Base-by-base conservation (phyloP, 441 rosid species). In the Hypseocharis bilobata region DNA sequence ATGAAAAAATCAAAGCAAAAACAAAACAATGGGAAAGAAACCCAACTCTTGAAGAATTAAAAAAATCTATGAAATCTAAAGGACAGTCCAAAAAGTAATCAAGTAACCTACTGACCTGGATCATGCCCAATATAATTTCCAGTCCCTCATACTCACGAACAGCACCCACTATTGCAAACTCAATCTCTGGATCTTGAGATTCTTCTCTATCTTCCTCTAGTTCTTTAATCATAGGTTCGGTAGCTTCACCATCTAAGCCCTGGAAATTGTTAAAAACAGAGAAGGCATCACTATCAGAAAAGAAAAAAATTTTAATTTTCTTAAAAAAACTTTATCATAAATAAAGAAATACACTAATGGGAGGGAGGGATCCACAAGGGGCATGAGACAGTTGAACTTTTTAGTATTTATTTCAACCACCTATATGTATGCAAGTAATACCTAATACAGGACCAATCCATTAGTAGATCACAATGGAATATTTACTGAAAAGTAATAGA, bases 201-300 rank as follows among this genome's bases (percentile, higher is more conserved):
- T 96, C 99, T 76, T 92, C 99, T 80, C 96, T 92, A 75, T 92
- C 99, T 82, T 96, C 99, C 82, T 96, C 99, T 81, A 96, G 73
- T 70, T 96, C 97, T 83, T 96, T 91, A 70, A 96, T 92, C 99
- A 96, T 96, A 71, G 98, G 98, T 67, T 96, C 99, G 44, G 99
- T 92, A 65, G 98, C 99, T 85, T 96, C 99, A 75, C 99, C 99
- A 82, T 96, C 99, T 65, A 92, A 80, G 42, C 99, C 99, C 99
- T 92, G 83, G 45, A 62, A 70, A 77, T 63, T 70, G 68, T 62
- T 38, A 5, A 59, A 52, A 44, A 25, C 14, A 71, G 7, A 32
- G 58, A 19, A 4, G 20, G 13, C 10, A 47, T 47, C 26, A 51
- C 58, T 29, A 52, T 52, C 25, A 2, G 56, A 20, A 52, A 22